Conservation (phyloP, 2,329 filamentous ascomycete species). For the Aspergillus sergii region DNA sequence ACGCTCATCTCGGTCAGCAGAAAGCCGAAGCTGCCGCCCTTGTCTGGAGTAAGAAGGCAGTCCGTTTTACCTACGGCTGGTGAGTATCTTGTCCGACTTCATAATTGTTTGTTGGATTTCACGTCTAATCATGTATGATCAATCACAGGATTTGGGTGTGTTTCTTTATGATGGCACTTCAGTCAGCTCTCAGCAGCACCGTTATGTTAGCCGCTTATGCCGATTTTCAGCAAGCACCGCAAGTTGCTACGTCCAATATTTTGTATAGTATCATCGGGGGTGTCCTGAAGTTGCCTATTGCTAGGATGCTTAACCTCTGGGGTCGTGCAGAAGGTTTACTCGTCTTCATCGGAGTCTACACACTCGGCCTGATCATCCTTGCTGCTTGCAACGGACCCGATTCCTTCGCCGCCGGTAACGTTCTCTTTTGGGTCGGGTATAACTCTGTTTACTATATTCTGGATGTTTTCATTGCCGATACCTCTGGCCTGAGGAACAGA, state of each 20-base stretch:
- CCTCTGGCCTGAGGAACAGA: slow-evolving; percentile 61
- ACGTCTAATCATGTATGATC: slow-evolving; percentile 3
- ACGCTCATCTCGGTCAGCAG: slow-evolving; percentile 47
- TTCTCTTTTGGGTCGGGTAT: slow-evolving; percentile 63
- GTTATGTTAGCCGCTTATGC: slow-evolving; percentile 55
- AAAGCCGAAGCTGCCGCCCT: slow-evolving; percentile 50
- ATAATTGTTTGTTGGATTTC: neutral
- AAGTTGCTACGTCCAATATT: slow-evolving; percentile 55
- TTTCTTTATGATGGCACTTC: slow-evolving; percentile 50
- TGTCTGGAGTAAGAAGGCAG: slow-evolving; percentile 47
- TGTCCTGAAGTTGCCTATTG: slow-evolving; percentile 62
- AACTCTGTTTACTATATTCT: slow-evolving; percentile 59
- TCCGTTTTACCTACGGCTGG: slow-evolving; percentile 38
- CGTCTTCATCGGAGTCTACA: slow-evolving; percentile 51
- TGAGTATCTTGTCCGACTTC: slow-evolving; percentile 18
- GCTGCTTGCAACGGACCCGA: slow-evolving; percentile 63
- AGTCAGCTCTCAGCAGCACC: slow-evolving; percentile 44
- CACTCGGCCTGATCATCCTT: slow-evolving; percentile 61
- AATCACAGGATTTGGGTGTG: slow-evolving; percentile 47
- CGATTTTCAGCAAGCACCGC: slow-evolving; percentile 54
- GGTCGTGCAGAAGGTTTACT: slow-evolving; percentile 63
- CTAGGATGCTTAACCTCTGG: slow-evolving; percentile 65
- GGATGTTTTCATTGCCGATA: slow-evolving; percentile 65
- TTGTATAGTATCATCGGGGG: slow-evolving; percentile 60
- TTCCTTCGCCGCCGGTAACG: slow-evolving; percentile 65